Percentiles rank a stretch among this genome's conserved stretches.
phyloP scores from a whole-genome alignment of 75 land plant species.

The Selaginella tamariscina region DNA sequence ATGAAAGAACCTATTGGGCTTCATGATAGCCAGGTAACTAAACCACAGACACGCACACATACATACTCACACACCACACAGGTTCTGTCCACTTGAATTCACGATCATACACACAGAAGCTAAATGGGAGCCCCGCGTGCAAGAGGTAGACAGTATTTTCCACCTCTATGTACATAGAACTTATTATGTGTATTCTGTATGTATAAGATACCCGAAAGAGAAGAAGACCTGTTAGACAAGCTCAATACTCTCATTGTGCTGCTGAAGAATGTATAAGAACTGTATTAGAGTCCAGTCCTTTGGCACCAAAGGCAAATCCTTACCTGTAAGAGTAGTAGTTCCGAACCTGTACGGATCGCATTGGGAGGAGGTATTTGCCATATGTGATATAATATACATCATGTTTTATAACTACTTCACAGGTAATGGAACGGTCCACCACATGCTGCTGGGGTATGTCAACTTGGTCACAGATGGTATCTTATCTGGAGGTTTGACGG shows the following conservation, averaged over 20 bases:
- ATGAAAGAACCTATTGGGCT: too few relatives aligned
- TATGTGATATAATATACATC: too few relatives aligned
- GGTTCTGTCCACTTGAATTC: neutral
- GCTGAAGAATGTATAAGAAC: conserved; percentile 7
- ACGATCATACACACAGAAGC: neutral
- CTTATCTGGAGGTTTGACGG: conserved; percentile 7
- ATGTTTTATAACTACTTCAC: too few relatives aligned
- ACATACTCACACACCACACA: too few relatives aligned
- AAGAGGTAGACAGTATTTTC: neutral
- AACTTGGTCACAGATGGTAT: neutral
- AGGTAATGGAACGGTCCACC: conserved; percentile 17
- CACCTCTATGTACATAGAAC: neutral
- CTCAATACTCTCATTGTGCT: neutral
- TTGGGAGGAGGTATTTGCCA: conserved; percentile 11
- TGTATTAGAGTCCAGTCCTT: neutral
- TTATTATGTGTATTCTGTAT: too few relatives aligned
- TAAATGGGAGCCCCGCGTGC: neutral
- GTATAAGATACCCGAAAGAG: too few relatives aligned
- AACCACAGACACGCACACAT: too few relatives aligned
- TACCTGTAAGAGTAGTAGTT: neutral
- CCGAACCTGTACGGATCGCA: neutral
- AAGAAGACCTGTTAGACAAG: too few relatives aligned
- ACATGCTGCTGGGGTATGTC: conserved; percentile 15
- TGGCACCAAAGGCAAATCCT: conserved; percentile 1
- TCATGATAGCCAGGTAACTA: too few relatives aligned